Evolutionary conservation across 2,329 filamentous ascomycete species (phyloP).

Genomic region (Domatiomyces catenatus): DNA sequence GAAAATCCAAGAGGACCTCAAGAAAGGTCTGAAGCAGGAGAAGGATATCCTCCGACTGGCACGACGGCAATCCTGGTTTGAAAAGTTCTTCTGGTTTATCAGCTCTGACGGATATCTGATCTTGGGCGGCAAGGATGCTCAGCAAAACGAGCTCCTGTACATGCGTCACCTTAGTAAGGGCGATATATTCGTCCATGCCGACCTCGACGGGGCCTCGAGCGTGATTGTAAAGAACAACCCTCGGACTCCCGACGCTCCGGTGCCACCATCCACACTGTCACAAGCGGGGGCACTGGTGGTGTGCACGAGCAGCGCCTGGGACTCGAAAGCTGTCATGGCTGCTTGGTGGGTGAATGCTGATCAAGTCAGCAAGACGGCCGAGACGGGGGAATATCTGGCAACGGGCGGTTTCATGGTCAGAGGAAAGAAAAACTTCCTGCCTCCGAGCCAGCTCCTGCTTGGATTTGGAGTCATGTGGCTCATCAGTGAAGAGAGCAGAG

Average conservation of each 20-base stretch:
- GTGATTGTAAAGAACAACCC: constrained; percentile 82
- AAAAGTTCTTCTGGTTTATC: constrained; percentile 92
- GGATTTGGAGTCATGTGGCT: constrained; percentile 79
- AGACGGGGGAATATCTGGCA: constrained; percentile 64
- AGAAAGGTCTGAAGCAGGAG: constrained; percentile 78
- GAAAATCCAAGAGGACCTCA: constrained; percentile 73
- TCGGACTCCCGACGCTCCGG: constrained; percentile 61
- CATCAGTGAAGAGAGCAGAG: constrained; percentile 75
- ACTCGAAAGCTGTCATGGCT: constrained; percentile 87
- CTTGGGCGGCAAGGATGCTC: constrained; percentile 70
- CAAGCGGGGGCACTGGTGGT: constrained; percentile 80
- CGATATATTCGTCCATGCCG: constrained; percentile 83
- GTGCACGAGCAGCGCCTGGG: constrained; percentile 80
- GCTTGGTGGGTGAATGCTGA: constrained; percentile 90
- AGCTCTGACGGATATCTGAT: constrained; percentile 92
- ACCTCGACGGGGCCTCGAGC: constrained; percentile 67
- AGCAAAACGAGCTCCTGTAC: constrained; percentile 89
- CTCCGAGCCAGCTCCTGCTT: constrained; percentile 71
- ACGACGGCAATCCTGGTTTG: constrained; percentile 80
- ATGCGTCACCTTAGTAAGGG: constrained; percentile 70
- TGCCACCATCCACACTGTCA: constrained; percentile 77
- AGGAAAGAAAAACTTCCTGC: constrained; percentile 81
- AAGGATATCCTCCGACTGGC: constrained; percentile 74
- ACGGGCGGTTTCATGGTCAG: constrained; percentile 65
- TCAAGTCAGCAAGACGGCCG: constrained; percentile 75